Evolutionary conservation across 1,284 basidiomycete species (phyloP).

Genomic region (Marasmius sp.): DNA sequence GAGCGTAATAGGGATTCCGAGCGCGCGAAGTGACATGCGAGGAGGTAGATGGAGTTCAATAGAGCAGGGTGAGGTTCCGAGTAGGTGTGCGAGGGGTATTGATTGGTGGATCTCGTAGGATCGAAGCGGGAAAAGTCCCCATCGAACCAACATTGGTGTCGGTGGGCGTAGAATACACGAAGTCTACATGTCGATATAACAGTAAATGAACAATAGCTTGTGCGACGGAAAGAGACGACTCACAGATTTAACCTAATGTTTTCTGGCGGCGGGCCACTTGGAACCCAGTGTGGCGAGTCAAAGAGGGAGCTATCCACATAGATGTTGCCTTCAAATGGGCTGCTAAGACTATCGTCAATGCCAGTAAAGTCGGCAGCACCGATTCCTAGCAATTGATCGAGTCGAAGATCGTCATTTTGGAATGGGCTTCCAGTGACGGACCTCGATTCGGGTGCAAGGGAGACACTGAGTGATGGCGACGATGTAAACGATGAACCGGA

Average conservation of each 20-base stretch:
- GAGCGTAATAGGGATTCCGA: constrained; percentile 27
- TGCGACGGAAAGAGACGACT: constrained; percentile 17
- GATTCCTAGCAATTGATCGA: constrained; percentile 17
- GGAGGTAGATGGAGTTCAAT: constrained; percentile 58
- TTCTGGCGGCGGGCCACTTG: constrained; percentile 26
- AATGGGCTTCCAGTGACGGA: constrained; percentile 10
- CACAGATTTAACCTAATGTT: constrained; percentile 40
- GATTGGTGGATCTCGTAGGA: background rate
- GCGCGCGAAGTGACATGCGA: constrained; percentile 55
- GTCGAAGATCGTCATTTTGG: background rate
- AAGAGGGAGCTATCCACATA: constrained; percentile 15
- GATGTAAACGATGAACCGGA: constrained; percentile 16
- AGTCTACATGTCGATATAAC: constrained; percentile 35
- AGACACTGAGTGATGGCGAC: constrained; percentile 8
- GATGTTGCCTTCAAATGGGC: constrained; percentile 8
- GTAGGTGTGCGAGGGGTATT: background rate
- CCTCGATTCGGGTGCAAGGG: constrained; percentile 5
- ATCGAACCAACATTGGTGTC: constrained; percentile 60
- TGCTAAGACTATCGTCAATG: background rate
- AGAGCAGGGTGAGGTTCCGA: constrained; percentile 54
- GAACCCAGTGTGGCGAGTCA: constrained; percentile 27
- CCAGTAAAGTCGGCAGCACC: background rate
- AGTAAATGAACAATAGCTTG: background rate
- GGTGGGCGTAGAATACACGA: constrained; percentile 54
- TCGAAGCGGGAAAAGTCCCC: constrained; percentile 46